Evolutionary conservation across 2,329 filamentous ascomycete species (phyloP), one percentile per base, ranked within the genome.

Genomic region (Trichoderma sp.): DNA sequence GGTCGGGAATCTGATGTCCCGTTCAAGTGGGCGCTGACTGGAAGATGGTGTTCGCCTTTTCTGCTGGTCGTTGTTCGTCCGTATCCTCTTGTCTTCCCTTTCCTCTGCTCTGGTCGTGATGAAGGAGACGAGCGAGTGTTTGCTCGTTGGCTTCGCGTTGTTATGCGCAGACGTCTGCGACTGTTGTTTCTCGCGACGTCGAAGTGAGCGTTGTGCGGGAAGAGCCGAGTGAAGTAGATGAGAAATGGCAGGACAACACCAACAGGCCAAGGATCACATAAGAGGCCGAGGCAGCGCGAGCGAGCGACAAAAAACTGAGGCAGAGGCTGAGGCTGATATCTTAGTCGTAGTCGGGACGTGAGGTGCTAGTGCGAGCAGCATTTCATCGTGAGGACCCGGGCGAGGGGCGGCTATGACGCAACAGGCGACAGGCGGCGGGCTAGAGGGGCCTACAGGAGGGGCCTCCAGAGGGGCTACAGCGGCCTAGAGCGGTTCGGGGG

Each of bases 361-460:
- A 30, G 30, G 30, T 30, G 30, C 41, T 56, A 45, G 26, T 44
- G 45, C 34, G 17, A 34, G 39, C 59, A 55, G 57, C 41, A 50
- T 26, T 54, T 61, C 39, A 54, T 66, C 59, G 60, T 63, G 64
- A 60, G 60, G 52, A 54, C 30, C 24, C 54, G 65, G 50, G 30
- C 66, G 66, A 66, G 67, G 67, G 67, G 67, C 65, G n/a, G 62
- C 30, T 68, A 68, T 68, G 67, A 68, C 67, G 67, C 67, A 68
- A 63, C 60, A 43, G 55, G 61, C 39, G 41, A 45, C 48, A 34
- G 30, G 59, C 59, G 30, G 30, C 30, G 30, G 30, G 30, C 30
- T 45, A 47, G 41, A 45, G 51, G 19, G 17, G 39, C 59, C 59
- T 30, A 30, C 30, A 30, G 30, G 30, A 30, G 30, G 30, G 30